Evolutionary conservation across 1,139 yeast genomes (phyloP).

Genomic region (Eremothecium cymbalariae): DNA sequence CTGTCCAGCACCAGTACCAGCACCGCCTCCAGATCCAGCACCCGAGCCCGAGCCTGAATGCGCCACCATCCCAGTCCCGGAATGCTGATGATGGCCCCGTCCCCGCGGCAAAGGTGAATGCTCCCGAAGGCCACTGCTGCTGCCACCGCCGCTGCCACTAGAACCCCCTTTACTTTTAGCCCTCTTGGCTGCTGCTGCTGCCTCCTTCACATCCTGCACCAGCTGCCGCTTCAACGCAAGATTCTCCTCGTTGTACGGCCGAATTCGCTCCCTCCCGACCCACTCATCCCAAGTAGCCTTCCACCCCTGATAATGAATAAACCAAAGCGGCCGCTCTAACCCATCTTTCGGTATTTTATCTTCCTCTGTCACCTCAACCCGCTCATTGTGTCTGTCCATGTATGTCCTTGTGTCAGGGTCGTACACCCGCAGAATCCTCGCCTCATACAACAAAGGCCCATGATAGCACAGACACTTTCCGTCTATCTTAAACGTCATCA

Average conservation of each 20-base stretch:
- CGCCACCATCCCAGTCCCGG: no score
- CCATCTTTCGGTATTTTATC: conserved; percentile 38
- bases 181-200: conserved; percentile 19
- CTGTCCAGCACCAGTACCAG: neutral
- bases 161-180: conserved; percentile 7
- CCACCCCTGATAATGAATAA: conserved; percentile 93
- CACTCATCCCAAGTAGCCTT: conserved; percentile 95
- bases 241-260: conserved; percentile 65
- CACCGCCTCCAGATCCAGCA: conserved; percentile 1
- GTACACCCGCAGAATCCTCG: conserved; percentile 63
- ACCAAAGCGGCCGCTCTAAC: conserved; percentile 40
- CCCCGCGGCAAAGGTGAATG: conserved; percentile 2
- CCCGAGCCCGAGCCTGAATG: neutral
- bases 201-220: conserved; percentile 39
- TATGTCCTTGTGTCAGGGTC: conserved; percentile 40
- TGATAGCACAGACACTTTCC: conserved; percentile 72
- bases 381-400: conserved; percentile 30
- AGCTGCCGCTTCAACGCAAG: conserved; percentile 55
- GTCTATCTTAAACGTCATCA: conserved; percentile 29
- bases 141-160: conserved; percentile 11
- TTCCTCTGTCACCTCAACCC: conserved; percentile 14
- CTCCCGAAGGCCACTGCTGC: conserved; percentile 8
- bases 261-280: conserved; percentile 65
- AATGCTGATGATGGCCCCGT: conserved; percentile 3
- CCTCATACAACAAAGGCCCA: conserved; percentile 86